These are phyloP conservation scores for Cladosporium austrohemisphaericum DNA, from an alignment of 2,329 filamentous ascomycete species.

Conservation along the genomic window DNA sequence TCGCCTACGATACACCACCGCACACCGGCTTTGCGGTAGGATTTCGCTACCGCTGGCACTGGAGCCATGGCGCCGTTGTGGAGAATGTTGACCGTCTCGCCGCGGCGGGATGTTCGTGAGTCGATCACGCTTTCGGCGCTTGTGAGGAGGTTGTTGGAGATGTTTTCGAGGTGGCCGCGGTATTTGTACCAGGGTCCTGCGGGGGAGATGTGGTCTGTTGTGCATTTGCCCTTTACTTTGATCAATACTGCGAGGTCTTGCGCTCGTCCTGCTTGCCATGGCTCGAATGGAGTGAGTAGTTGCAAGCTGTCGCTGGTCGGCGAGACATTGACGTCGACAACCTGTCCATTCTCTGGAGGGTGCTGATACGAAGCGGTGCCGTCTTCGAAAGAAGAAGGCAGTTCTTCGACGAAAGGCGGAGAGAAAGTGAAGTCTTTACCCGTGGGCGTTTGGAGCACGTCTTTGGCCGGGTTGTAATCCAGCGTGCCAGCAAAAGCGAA, in stretches of 20 bases:
- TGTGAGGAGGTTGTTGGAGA: conserved; percentile 99
- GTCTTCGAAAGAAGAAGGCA: conserved; percentile 78
- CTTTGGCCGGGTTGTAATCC: conserved; percentile 91
- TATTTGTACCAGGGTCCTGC: conserved; percentile 97
- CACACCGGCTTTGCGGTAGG: conserved; percentile 96
- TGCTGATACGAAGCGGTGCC: conserved; percentile 94
- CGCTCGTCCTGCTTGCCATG: conserved; percentile 92
- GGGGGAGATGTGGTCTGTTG: conserved; percentile 49
- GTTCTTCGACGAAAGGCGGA: conserved; percentile 72
- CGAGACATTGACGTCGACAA: conserved; percentile 75
- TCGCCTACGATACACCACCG: conserved; percentile 97
- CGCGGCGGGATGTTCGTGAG: conserved; percentile 88
- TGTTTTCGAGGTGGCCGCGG: conserved; percentile 97
- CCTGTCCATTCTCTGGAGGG: conserved; percentile 72
- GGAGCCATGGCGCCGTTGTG: conserved; percentile 77
- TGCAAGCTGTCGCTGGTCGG: conserved; percentile 92
- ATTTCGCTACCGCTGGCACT: conserved; percentile 88
- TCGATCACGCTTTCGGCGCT: conserved; percentile 72
- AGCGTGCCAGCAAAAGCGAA: conserved; percentile 78
- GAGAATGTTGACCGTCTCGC: conserved; percentile 95
- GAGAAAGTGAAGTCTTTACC: conserved; percentile 92
- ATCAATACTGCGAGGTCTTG: conserved; percentile 83
- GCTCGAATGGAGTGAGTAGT: conserved; percentile 75
- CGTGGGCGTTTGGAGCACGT: conserved; percentile 87
- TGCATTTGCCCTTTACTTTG: conserved; percentile 71